phyloP scores from a whole-genome alignment of 805 yeast species.

The Candida silvicultrix region DNA sequence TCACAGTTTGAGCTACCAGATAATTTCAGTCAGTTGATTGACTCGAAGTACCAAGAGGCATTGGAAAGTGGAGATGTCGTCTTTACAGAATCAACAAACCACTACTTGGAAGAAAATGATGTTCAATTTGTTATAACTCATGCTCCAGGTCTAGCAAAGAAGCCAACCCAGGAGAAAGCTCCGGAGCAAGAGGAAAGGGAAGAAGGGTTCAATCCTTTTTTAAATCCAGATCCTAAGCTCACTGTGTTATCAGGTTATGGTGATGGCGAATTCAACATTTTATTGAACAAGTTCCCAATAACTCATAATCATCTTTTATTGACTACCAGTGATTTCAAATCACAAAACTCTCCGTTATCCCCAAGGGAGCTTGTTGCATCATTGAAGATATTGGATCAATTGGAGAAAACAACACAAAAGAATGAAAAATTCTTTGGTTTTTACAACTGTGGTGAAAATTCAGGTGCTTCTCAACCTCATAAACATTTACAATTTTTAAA shows the following conservation, averaged over 20 bases:
- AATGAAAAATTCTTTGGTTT: constrained; percentile 65
- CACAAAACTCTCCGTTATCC: constrained; percentile 66
- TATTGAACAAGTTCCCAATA: constrained; percentile 85
- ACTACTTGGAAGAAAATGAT: constrained; percentile 23
- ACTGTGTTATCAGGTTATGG: constrained; percentile 51
- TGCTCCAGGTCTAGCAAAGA: constrained; percentile 26
- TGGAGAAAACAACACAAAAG: constrained; percentile 33
- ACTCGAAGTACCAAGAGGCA: constrained; percentile 42
- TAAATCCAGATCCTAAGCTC: constrained; percentile 70
- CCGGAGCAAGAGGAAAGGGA: constrained; percentile 27
- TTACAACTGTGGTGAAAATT: constrained; percentile 79
- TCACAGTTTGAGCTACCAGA: constrained; percentile 27
- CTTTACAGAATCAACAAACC: constrained; percentile 42
- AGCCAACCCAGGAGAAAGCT: constrained; percentile 31
- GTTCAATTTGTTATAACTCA: constrained; percentile 26
- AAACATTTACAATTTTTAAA: constrained; percentile 85
- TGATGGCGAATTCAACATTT: constrained; percentile 46
- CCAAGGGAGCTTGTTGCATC: constrained; percentile 64
- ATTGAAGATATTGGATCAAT: constrained; percentile 43
- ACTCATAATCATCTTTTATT: constrained; percentile 72
- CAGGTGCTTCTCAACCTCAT: constrained; percentile 95
- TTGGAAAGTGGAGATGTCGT: constrained; percentile 36
- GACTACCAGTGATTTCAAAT: constrained; percentile 66
- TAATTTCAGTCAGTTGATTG: constrained; percentile 30
- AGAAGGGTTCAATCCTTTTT: constrained; percentile 61